These are phyloP conservation scores for Phaffia tasmanica DNA, from an alignment of 768 basidiomycete species.

Conservation along the genomic window DNA sequence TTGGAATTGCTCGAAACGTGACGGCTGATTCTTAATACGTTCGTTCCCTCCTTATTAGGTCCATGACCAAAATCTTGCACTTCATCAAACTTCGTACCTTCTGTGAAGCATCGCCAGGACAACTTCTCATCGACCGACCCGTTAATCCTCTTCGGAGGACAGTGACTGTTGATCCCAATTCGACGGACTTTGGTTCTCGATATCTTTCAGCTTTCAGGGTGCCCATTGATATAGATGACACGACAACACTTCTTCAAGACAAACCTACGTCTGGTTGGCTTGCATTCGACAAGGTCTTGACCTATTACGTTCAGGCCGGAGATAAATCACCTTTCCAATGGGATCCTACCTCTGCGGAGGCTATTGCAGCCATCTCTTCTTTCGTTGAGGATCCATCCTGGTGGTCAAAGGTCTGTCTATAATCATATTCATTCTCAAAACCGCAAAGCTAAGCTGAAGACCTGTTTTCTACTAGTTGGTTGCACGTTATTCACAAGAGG, in stretches of 20 bases:
- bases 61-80: constrained; percentile 53
- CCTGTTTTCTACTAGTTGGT: constrained; percentile 47
- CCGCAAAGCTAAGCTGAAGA: background rate
- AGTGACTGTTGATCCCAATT: constrained; percentile 1
- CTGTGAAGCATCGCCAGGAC: constrained; percentile 50
- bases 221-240: constrained; percentile 17
- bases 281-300: constrained; percentile 21
- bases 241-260: constrained; percentile 23
- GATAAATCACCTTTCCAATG: constrained; percentile 18
- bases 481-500: constrained; percentile 69
- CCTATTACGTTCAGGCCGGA: constrained; percentile 22
- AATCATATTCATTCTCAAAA: too few species aligned
- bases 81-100: constrained; percentile 68
- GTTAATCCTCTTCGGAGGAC: constrained; percentile 22
- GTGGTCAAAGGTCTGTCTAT: constrained; percentile 14
- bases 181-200: constrained; percentile 7
- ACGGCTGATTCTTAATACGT: background rate
- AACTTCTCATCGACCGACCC: constrained; percentile 30
- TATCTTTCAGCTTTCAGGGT: constrained; percentile 15
- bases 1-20: background rate
- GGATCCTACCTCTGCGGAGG: constrained; percentile 17
- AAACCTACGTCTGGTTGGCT: constrained; percentile 24
- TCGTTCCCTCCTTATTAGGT: constrained; percentile 45
- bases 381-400: constrained; percentile 15
- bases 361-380: constrained; percentile 6